Conservation (phyloP, 345 rosid species). For the Dovyalis caffra region DNA sequence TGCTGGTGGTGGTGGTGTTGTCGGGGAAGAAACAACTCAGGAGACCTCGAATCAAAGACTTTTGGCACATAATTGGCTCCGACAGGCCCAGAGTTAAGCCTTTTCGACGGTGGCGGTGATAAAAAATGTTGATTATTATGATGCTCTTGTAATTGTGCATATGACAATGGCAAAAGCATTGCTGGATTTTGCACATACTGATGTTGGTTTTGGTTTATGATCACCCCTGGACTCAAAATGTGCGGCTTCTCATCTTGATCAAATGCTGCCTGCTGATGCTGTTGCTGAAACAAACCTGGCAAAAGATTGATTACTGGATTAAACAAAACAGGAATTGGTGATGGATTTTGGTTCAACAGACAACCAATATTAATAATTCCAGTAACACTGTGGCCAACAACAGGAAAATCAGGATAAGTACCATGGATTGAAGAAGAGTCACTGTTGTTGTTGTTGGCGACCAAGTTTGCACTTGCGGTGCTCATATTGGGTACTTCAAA, state of each 20-base stretch:
- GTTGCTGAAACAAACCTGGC: slow-evolving; percentile 26
- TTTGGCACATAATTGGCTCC: slow-evolving; percentile 21
- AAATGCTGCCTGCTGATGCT: slow-evolving; percentile 21
- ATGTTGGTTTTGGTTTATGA: slow-evolving; percentile 51
- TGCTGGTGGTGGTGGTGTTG: slow-evolving; percentile 40
- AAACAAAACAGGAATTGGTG: slow-evolving; percentile 14
- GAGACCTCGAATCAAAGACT: slow-evolving; percentile 26
- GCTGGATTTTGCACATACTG: slow-evolving; percentile 49
- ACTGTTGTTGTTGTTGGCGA: slow-evolving; percentile 20
- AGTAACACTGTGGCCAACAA: slow-evolving; percentile 18
- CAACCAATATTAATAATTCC: slow-evolving; percentile 18
- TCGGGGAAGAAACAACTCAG: slow-evolving; percentile 39
- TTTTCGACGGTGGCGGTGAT: slow-evolving; percentile 48
- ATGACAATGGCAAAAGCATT: slow-evolving; percentile 41
- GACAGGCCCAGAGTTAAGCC: slow-evolving; percentile 26
- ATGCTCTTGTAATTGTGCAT: slow-evolving; percentile 45
- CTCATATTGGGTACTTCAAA: slow-evolving; percentile 37
- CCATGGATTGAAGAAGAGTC: slow-evolving; percentile 35
- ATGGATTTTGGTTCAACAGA: slow-evolving; percentile 18
- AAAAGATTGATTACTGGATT: slow-evolving; percentile 19
- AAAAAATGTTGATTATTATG: slow-evolving; percentile 30
- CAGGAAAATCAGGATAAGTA: slow-evolving; percentile 33
- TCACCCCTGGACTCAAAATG: slow-evolving; percentile 43
- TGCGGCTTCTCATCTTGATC: slow-evolving; percentile 46
- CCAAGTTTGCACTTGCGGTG: slow-evolving; percentile 18